Evolutionary conservation across 495 filamentous ascomycete genomes (phyloP), one percentile per base, ranked within the genome.

Genomic region (Penicillium nucicola): DNA sequence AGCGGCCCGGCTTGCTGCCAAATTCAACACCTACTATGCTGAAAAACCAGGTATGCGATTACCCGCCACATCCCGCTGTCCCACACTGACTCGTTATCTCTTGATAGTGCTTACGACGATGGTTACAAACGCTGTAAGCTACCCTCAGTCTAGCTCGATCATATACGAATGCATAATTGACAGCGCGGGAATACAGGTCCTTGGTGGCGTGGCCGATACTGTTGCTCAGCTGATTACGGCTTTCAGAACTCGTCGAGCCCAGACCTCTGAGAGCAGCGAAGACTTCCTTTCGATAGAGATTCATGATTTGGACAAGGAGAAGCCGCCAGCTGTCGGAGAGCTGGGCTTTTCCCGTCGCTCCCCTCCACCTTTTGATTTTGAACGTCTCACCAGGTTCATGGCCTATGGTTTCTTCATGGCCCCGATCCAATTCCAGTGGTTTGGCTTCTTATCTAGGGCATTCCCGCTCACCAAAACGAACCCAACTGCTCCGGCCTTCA

Each of bases 401-500:
- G 84, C 86, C 0, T 99, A 96, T 64, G 91, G 91, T 55, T 97
- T 97, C 74, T 77, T 87, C 58, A 95, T 97, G 86, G 90, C 95
- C 10, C 95, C 93, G 6, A 56, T 97, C n/a, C 92, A 97, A 67
- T 96, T 95, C 71, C 86, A 88, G 61, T 99, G 95, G 95, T 97
- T 96, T 65, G 79, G 83, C 35, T 90, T 96, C 64, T 77, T 99
- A 43, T 86, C 85, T n/a, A 72, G 74, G 48, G 77, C 79, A 1
- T 97, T 97, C 59, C 93, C 95, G 25, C 82, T 97, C 55, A 88
- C 86, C 28, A 90, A 90, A 75, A 77, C 70, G 11, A 80, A 78
- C 55, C 87, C 84, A 2, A 87, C 85, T 19, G 53, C 79, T n/a
- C 88, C 88, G 28, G 89, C 88, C 9, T 64, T 97, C 60, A 95